Conservation (phyloP, 2,329 filamentous ascomycete genomes). For the Scorias spongiosa region DNA sequence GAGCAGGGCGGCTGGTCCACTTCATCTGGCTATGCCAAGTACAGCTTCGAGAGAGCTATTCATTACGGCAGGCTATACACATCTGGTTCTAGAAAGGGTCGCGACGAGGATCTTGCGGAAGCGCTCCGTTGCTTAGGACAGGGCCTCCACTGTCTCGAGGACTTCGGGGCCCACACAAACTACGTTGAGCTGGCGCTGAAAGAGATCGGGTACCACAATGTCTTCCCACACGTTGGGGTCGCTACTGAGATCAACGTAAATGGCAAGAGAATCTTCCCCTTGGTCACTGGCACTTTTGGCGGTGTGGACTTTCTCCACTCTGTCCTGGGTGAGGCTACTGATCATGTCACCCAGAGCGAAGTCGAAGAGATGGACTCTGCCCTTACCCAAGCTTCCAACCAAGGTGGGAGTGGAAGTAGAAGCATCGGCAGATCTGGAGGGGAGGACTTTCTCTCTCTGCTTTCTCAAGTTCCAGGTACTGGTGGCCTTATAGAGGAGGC, state of each 20-base stretch:
- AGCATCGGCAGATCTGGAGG: slow-evolving; percentile 39
- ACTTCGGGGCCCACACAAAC: slow-evolving; percentile 41
- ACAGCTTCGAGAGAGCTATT: slow-evolving; percentile 31
- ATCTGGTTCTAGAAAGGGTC: slow-evolving; percentile 25
- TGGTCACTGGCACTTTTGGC: slow-evolving; percentile 41
- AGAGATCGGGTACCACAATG: slow-evolving; percentile 35
- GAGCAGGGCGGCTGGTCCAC: slow-evolving; percentile 79
- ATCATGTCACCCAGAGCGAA: slow-evolving; percentile 34
- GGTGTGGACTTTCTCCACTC: slow-evolving; percentile 30
- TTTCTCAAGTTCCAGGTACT: slow-evolving; percentile 59
- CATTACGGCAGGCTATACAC: slow-evolving; percentile 34
- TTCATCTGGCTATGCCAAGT: slow-evolving; percentile 50
- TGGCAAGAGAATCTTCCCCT: slow-evolving; percentile 33
- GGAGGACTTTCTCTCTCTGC: slow-evolving; percentile 65
- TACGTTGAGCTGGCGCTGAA: slow-evolving; percentile 38
- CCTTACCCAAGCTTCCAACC: slow-evolving; percentile 22
- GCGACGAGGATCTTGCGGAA: slow-evolving; percentile 33
- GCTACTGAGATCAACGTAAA: slow-evolving; percentile 30
- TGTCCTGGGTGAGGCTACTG: slow-evolving; percentile 34
- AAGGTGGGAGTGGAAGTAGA: slow-evolving; percentile 1
- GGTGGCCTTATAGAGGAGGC: slow-evolving; percentile 32
- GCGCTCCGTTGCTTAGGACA: slow-evolving; percentile 37
- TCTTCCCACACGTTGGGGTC: slow-evolving; percentile 37
- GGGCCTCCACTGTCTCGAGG: slow-evolving; percentile 38
- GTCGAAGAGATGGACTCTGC: slow-evolving; percentile 32